Evolutionary conservation across 164 flowering plant species (phyloP), one percentile per base, ranked within the genome.

Genomic region (Stephania yunnanensis): DNA sequence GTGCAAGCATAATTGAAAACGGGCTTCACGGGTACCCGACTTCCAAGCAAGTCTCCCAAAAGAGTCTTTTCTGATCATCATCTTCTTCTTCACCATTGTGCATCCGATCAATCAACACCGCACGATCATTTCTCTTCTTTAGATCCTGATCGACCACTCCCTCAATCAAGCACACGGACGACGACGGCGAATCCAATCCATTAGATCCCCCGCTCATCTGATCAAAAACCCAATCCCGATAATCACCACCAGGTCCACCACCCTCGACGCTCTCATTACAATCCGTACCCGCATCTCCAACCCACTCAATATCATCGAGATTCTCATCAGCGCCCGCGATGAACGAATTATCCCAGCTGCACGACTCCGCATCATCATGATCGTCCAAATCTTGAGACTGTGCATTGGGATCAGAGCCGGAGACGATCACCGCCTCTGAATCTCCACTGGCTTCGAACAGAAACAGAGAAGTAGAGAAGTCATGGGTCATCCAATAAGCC

Each of bases 371-470:
- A 11, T 73, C 81, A 1, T 79, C 76, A 4, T 25, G 25, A 25
- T 75, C 73, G 2, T 1, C 63, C 8, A 29, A 63, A 19, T 52
- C 53, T 36, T 36, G 7, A 46, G 53, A 2, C 3, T 17, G 25
- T 7, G 65, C 42, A 58, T 58, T 20, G n/a, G 7, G 22, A 58
- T 6, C 65, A 17, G 65, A 50, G 68, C 61, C 70, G 64, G 48
- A 42, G 36, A 66, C 52, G 0, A 44, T 63, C 36, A 44, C 63
- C 36, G 44, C 63, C 36, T 81, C 83, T 0, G 83, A 81, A 36
- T 81, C 83, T 5, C 80, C 83, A 15, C 19, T 75, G 7, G 78
- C 58, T 48, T 81, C 83, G 45, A 69, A 69, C 13, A 78, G 74
- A 10, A 78, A 71, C 44, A 76, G 48, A 10, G 79, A 67, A 29